Evolutionary conservation across 2,329 filamentous ascomycete species (phyloP).

Genomic region (Cryphonectria carpinicola): DNA sequence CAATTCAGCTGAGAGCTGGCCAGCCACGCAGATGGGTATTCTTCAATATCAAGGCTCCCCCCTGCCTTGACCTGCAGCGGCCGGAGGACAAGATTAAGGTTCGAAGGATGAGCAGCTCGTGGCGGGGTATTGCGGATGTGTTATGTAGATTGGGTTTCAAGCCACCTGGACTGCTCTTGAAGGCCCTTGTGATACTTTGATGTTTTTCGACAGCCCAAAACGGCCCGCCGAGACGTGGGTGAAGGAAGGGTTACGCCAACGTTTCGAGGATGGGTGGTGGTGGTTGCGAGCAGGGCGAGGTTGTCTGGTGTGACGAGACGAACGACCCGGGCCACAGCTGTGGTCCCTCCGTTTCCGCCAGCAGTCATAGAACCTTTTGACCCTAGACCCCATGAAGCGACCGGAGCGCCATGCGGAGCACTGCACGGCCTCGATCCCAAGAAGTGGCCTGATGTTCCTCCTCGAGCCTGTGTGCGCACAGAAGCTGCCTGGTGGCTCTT

Average conservation of each 20-base stretch:
- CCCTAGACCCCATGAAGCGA: neutral
- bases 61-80: neutral
- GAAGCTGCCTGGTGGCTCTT: neutral
- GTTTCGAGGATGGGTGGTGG: neutral
- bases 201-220: neutral
- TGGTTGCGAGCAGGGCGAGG: constrained; percentile 7
- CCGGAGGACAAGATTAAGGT: neutral
- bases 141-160: constrained; percentile 8
- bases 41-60: neutral
- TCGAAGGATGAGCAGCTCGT: neutral
- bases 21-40: neutral
- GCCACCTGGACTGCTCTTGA: neutral
- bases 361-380: neutral
- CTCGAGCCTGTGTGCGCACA: neutral
- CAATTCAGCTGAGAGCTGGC: neutral
- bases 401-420: neutral
- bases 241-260: neutral
- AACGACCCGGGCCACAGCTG: too few species aligned
- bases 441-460: neutral
- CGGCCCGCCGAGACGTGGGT: neutral
- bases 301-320: neutral
- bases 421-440: neutral
- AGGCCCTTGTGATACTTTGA: constrained; percentile 1
- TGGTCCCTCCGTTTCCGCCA: neutral
- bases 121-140: constrained; percentile 2